Conservation (phyloP, 768 basidiomycete species). For the Pleurotus pulmonarius region DNA sequence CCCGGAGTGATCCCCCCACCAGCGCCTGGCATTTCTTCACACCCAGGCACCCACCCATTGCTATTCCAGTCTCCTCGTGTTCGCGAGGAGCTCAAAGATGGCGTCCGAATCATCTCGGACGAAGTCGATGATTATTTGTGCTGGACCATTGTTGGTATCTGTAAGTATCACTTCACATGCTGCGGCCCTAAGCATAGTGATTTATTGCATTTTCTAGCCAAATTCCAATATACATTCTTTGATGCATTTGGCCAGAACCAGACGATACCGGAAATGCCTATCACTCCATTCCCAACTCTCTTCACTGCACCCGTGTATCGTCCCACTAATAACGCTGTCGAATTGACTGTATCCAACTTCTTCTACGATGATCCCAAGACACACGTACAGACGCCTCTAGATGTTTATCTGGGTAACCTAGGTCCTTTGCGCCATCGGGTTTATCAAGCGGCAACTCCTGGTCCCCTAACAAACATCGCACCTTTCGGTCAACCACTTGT, state of each 20-base stretch:
- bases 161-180: constrained; percentile 42
- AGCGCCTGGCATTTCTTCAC: constrained; percentile 71
- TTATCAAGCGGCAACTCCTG: constrained; percentile 70
- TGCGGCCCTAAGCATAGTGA: constrained; percentile 15
- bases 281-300: constrained; percentile 88
- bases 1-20: constrained; percentile 64
- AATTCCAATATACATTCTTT: constrained; percentile 94
- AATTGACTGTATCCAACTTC: constrained; percentile 85
- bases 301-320: constrained; percentile 78
- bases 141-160: constrained; percentile 95
- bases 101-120: constrained; percentile 69
- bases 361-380: constrained; percentile 75
- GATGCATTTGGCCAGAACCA: constrained; percentile 82
- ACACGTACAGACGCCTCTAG: constrained; percentile 63
- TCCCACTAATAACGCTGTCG: constrained; percentile 67
- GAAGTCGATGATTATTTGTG: constrained; percentile 94
- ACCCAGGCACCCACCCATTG: constrained; percentile 77
- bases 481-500: constrained; percentile 50
- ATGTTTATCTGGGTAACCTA: constrained; percentile 86
- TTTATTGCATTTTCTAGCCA: constrained; percentile 45
- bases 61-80: constrained; percentile 77
- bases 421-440: constrained; percentile 80
- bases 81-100: constrained; percentile 81
- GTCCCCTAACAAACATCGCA: constrained; percentile 61
- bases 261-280: constrained; percentile 70